Conservation (phyloP, 768 basidiomycete species). For the Krasilnikovozyma curviuscula region DNA sequence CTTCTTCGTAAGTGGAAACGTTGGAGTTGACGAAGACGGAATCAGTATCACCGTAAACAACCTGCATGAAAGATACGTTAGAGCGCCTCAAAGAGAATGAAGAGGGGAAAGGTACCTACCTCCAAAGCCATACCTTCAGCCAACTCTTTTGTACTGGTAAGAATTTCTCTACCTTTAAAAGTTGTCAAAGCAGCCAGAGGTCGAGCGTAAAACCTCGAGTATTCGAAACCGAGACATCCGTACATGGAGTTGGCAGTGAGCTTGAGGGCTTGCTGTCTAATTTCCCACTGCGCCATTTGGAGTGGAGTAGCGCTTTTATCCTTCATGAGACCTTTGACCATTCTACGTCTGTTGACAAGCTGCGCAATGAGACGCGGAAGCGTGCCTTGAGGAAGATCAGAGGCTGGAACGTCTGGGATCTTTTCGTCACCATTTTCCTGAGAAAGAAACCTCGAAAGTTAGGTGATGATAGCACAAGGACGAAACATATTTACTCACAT, state of each 20-base stretch:
- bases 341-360: constrained; percentile 68
- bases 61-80: no score
- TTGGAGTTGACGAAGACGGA: constrained; percentile 97
- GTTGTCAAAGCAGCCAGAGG: constrained; percentile 95
- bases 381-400: constrained; percentile 58
- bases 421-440: constrained; percentile 50
- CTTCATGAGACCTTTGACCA: constrained; percentile 91
- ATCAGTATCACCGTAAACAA: constrained; percentile 97
- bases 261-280: constrained; percentile 91
- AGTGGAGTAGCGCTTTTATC: constrained; percentile 46
- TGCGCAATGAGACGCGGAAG: constrained; percentile 96
- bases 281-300: constrained; percentile 76
- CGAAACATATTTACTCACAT: constrained; percentile 25
- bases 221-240: constrained; percentile 93
- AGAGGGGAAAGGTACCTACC: constrained; percentile 34
- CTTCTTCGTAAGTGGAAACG: constrained; percentile 67
- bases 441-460: constrained; percentile 17
- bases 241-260: constrained; percentile 99
- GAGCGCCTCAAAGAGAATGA: neutral
- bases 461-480: neutral
- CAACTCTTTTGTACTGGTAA: constrained; percentile 78
- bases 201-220: constrained; percentile 87
- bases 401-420: constrained; percentile 68
- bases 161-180: constrained; percentile 89
- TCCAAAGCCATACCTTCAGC: constrained; percentile 79